Evolutionary conservation across 106 monocot genomes (phyloP).

Genomic region (Allium sativum): DNA sequence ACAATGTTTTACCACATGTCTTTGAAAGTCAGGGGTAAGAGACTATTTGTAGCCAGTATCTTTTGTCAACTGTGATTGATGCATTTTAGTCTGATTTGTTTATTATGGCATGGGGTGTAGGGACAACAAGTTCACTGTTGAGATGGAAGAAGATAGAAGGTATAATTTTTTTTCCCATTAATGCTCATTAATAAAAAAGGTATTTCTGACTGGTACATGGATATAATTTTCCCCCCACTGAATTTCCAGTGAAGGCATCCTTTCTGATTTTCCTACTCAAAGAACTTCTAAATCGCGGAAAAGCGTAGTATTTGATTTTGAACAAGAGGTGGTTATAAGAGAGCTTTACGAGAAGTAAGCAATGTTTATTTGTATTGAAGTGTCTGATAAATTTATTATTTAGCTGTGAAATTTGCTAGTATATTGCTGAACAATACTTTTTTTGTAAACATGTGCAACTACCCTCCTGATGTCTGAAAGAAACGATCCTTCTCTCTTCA

Average conservation of each 20-base stretch:
- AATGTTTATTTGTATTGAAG: neutral
- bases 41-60: neutral
- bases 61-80: neutral
- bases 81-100: neutral
- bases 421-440: neutral
- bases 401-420: neutral
- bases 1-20: slow-evolving; percentile 28
- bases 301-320: slow-evolving; percentile 24
- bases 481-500: no score
- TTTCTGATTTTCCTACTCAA: slow-evolving; percentile 9
- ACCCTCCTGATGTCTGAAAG: no score
- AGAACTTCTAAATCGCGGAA: slow-evolving; percentile 24
- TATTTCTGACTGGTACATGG: slow-evolving; percentile 7
- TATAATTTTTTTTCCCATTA: slow-evolving; percentile 13
- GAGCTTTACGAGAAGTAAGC: slow-evolving; percentile 61
- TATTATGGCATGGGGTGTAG: neutral
- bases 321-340: slow-evolving; percentile 37
- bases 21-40: slow-evolving; percentile 17
- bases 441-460: neutral
- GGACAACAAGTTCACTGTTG: slow-evolving; percentile 6
- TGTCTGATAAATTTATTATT: neutral
- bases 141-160: slow-evolving; percentile 17
- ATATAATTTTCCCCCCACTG: no score
- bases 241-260: slow-evolving; percentile 11
- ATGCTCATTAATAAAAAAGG: neutral